A percentile compares a stretch with the other conserved stretches of the same genome.
Evolutionary conservation across 2,329 filamentous ascomycete species (phyloP).

Genomic region (Coleophoma cylindrospora): DNA sequence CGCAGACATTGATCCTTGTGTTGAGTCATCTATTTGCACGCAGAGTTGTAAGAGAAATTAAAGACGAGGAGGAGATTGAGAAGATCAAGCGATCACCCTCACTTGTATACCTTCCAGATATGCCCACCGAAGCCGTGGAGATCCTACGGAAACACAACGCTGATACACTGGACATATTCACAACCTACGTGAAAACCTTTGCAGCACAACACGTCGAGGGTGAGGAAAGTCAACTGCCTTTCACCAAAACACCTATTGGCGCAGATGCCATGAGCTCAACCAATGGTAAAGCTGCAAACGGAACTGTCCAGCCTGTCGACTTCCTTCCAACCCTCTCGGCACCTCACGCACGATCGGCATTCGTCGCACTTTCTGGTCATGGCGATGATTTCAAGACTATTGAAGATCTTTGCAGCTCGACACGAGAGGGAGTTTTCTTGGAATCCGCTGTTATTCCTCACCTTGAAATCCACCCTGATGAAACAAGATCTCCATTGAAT

Average conservation of each 20-base stretch:
- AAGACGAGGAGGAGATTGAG: conserved; percentile 41
- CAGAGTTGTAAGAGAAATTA: conserved; percentile 41
- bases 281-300: conserved; percentile 6
- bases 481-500: conserved; percentile 48
- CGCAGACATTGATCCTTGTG: conserved; percentile 61
- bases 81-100: conserved; percentile 54
- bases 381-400: conserved; percentile 60
- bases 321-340: conserved; percentile 28
- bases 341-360: conserved; percentile 56
- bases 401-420: conserved; percentile 60
- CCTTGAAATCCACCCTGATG: conserved; percentile 54
- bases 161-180: conserved; percentile 61
- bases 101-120: conserved; percentile 56
- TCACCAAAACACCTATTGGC: conserved; percentile 21
- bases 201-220: conserved; percentile 51
- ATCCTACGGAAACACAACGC: conserved; percentile 59
- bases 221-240: conserved; percentile 21
- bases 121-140: conserved; percentile 52
- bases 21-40: conserved; percentile 69
- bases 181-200: conserved; percentile 64
- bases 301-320: conserved; percentile 7
- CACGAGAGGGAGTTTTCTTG: conserved; percentile 65
- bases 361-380: conserved; percentile 66
- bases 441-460: conserved; percentile 70
- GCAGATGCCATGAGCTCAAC: not conserved